Evolutionary conservation across 2,329 filamentous ascomycete species (phyloP).

Genomic region (Fusarium brachygibbosum): DNA sequence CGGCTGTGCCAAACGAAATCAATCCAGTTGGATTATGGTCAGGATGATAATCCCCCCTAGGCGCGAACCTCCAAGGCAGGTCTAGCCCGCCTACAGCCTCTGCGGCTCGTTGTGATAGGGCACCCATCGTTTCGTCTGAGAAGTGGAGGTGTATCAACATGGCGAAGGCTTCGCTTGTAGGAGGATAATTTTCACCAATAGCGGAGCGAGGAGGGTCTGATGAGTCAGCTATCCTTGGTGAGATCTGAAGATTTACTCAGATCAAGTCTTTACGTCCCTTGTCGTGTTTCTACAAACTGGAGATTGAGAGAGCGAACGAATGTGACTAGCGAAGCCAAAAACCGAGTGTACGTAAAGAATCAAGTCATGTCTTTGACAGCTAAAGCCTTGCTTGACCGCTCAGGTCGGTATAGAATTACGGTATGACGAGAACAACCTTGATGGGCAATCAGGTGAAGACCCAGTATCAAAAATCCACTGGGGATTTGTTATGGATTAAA

Average conservation of each 20-base stretch:
- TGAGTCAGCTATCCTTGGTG: conserved; percentile 27
- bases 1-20: conserved; percentile 63
- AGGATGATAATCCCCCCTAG: conserved; percentile 55
- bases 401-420: neutral
- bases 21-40: conserved; percentile 57
- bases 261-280: neutral
- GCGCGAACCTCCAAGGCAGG: conserved; percentile 54
- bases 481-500: neutral
- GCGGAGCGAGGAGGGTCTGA: conserved; percentile 27
- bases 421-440: conserved; percentile 19
- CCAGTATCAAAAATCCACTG: no score
- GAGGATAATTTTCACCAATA: conserved; percentile 3
- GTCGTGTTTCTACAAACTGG: neutral
- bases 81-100: conserved; percentile 45
- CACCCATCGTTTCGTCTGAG: conserved; percentile 10
- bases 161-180: conserved; percentile 2
- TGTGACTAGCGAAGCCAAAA: neutral
- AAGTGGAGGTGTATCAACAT: conserved; percentile 36
- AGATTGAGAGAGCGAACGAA: neutral
- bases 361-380: neutral
- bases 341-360: neutral
- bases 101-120: conserved; percentile 46
- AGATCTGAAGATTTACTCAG: conserved; percentile 6
- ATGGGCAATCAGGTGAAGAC: neutral
- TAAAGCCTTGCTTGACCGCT: no score